Evolutionary conservation across 1,284 basidiomycete genomes (phyloP), one percentile per base, ranked within the genome.

Genomic region (Leccinum cinnamomeum): DNA sequence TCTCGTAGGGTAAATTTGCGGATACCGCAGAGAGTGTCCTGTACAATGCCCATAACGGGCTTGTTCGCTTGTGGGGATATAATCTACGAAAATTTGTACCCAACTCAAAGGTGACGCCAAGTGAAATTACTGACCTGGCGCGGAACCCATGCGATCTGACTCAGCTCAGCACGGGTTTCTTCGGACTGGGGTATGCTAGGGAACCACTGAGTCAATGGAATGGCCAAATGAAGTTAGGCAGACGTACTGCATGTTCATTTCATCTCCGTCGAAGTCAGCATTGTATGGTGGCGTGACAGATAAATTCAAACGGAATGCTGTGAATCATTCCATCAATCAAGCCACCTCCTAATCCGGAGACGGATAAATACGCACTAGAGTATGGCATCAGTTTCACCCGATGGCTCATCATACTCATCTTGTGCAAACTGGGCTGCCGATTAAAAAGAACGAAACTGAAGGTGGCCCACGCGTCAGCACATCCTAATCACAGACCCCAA

Each of bases 401-500:
- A 81, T 99, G 97, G 77, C 94, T 95, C 97, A 99, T 99, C 97
- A 99, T 99, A 83, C 94, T 97, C 97, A 99, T 99, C 79, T 99
- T 99, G 79, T 99, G 97, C 77, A 99, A 78, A 83, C 90, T 94
- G 2, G 97, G 97, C 75, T 99, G 97, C 66, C 97, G 96, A 77
- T 99, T 99, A 83, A 99, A 99, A 57, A 99, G 80, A 39, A 99
- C 94, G 71, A 86, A 98, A 74, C 94, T 95, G 20, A 23, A 0
- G 3, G 7, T 14, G 14, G 14, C 51, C 48, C 51, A 12, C 16
- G 46, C 3, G 28, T 75, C 41, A 73, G 46, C 35, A 12, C 5
- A 25, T 28, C 11, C 7, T 7, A 28, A 23, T 7, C 2, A 0
- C 44, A 23, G 8, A 51, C 11, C 6, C 16, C 18, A 35, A 46